These are phyloP conservation scores for Cutaneotrichosporon sp. DNA, from an alignment of 1,284 basidiomycete species.

Conservation along the genomic window DNA sequence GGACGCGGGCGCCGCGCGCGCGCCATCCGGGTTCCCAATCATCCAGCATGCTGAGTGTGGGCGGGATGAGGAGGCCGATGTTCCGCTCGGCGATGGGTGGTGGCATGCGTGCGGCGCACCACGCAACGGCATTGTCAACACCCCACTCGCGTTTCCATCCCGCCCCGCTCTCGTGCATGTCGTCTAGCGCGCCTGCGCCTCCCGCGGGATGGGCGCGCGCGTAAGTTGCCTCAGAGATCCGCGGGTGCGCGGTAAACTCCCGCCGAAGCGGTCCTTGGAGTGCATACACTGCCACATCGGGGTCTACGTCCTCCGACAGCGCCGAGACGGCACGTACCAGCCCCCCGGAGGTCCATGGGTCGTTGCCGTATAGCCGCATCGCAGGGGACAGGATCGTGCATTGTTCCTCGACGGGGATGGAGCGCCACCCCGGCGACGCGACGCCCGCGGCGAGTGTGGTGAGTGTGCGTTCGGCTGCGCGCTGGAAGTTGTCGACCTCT, in stretches of 20 bases:
- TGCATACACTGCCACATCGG: slow-evolving; percentile 18
- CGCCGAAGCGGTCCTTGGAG: slow-evolving; percentile 21
- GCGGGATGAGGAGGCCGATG: slow-evolving; percentile 42
- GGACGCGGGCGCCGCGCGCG: slow-evolving; percentile 28
- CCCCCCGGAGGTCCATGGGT: neutral
- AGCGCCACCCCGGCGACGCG: slow-evolving; percentile 14
- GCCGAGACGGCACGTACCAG: neutral
- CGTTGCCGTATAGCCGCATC: slow-evolving; percentile 23
- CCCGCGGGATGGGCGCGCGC: slow-evolving; percentile 24
- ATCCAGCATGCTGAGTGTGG: slow-evolving; percentile 45
- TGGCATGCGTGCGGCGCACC: slow-evolving; percentile 19
- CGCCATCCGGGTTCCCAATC: slow-evolving; percentile 46
- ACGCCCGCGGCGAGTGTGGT: slow-evolving; percentile 12
- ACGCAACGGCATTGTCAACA: slow-evolving; percentile 27
- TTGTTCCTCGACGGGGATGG: slow-evolving; percentile 24
- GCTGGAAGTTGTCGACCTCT: slow-evolving; percentile 8
- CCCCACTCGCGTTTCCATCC: slow-evolving; percentile 24
- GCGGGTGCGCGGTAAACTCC: slow-evolving; percentile 27
- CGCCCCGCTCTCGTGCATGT: slow-evolving; percentile 32
- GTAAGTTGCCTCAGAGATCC: slow-evolving; percentile 12
- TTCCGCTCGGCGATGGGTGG: slow-evolving; percentile 17
- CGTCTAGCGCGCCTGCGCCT: slow-evolving; percentile 42
- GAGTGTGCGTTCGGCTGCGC: slow-evolving; percentile 9
- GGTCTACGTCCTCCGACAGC: neutral
- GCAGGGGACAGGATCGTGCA: slow-evolving; percentile 19